Base-by-base conservation (phyloP, 2,329 filamentous ascomycete species). In the Rhinocladiella mackenziei region DNA sequence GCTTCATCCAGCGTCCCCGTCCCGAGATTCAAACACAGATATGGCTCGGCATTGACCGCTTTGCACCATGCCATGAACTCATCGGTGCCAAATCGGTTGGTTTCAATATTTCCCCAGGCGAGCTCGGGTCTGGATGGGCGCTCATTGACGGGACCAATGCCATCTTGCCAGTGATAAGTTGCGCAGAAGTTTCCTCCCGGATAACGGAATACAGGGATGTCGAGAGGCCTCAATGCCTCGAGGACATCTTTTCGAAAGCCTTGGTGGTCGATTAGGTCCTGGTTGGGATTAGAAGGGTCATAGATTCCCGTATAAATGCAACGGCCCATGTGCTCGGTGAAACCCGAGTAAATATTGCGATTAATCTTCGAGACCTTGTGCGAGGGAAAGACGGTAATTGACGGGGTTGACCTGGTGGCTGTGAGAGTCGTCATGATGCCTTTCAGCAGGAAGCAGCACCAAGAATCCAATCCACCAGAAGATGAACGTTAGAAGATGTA, bases 301-400 rank as follows among this genome's bases (percentile, higher is more conserved):
- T 89, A 91, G 61, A 92, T 84, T 53, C 87, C 86, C 52, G 85
- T 85, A 62, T 92, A 91, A 60, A 92, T 89, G 70, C 86, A 92
- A 50, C 86, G 80, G 58, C 86, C 86, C 86, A 92, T 92, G 65
- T 92, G 87, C 84, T 92, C 86, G 47, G 83, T 87, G 66, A 92
- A 92, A 8, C 86, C 86, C 43, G 84, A 83, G 73, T 91, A 92
- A 58, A 85, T 86, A 60, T 86, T 86, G 49, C 84, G 78, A 59
- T 89, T 81, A 59, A 92, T 87, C 61, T 81, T 81, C 46, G 83
- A 82, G 42, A 89, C 66, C 55, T 75, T 78, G 62, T 84, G 76
- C 11, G 67, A 63, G 4, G 82, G 71, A 60, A 86, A 78, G 47
- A 89, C 35, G n/a, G 69, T 41, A 76, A 75, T 58, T 88, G 84